A percentile compares a stretch with the other conserved stretches of the same genome.
Evolutionary conservation across 2,329 filamentous ascomycete genomes (phyloP).

Genomic region (Talaromyces sp.): DNA sequence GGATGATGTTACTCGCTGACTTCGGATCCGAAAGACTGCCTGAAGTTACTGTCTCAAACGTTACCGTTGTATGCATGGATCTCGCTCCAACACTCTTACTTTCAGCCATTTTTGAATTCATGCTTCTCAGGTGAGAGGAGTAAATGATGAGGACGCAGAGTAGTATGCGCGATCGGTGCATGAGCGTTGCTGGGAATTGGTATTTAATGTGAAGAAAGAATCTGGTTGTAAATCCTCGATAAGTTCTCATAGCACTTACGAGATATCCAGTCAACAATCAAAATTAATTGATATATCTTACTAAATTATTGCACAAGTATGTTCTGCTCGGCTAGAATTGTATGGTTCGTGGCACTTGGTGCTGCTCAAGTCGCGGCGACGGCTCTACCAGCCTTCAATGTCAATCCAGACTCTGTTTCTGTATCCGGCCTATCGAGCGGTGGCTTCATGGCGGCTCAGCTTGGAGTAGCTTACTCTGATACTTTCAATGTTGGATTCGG

Average conservation of each 20-base stretch:
- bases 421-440: constrained; percentile 23
- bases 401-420: constrained; percentile 18
- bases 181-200: background rate
- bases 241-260: background rate
- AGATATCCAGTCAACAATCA: background rate
- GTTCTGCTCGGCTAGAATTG: background rate
- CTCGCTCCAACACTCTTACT: background rate
- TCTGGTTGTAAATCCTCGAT: background rate
- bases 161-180: background rate
- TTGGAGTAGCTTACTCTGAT: constrained; percentile 21
- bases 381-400: constrained; percentile 18
- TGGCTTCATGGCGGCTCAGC: constrained; percentile 21
- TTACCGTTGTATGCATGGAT: background rate
- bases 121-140: background rate
- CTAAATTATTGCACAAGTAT: background rate
- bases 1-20: background rate
- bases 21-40: background rate
- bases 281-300: background rate
- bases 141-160: background rate
- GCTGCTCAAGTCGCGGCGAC: constrained; percentile 2
- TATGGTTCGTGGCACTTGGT: background rate
- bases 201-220: background rate
- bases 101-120: background rate
- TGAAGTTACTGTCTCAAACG: background rate
- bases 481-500: constrained; percentile 21